phyloP scores from a whole-genome alignment of 305 asterid species.

The Fraxinus greggii region DNA sequence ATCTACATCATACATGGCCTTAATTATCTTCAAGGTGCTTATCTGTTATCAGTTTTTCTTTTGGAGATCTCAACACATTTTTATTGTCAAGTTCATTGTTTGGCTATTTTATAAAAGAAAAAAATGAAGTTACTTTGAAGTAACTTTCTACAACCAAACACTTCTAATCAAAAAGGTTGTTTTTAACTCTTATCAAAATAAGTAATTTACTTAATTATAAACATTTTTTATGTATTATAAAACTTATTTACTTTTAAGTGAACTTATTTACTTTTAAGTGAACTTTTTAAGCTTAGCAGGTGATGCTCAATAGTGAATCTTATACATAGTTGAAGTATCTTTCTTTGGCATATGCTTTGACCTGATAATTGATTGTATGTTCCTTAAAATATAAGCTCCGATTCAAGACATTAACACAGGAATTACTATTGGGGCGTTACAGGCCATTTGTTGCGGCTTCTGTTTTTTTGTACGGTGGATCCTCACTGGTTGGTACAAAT shows the following conservation, averaged over 20 bases:
- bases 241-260: not conserved
- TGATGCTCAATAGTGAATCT: not conserved
- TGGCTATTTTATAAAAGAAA: not conserved
- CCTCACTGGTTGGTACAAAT: slow-evolving; percentile 88
- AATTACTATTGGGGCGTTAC: slow-evolving; percentile 1
- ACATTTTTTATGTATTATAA: not conserved
- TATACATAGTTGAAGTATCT: not conserved
- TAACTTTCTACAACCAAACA: not conserved
- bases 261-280: not conserved
- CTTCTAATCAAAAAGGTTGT: not conserved
- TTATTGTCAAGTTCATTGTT: not conserved
- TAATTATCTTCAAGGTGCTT: not conserved
- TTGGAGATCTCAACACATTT: not conserved
- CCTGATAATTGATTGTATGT: not conserved
- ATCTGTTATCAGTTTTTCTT: not conserved
- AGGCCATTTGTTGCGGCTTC: slow-evolving; percentile 86
- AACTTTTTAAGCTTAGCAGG: not conserved
- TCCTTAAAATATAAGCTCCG: not conserved
- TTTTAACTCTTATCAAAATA: not conserved
- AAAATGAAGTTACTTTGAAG: not conserved
- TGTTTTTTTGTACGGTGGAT: slow-evolving; percentile 75
- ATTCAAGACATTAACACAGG: not conserved
- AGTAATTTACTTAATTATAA: not conserved
- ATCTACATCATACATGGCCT: no score
- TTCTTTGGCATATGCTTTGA: not conserved